Evolutionary conservation across 768 basidiomycete genomes (phyloP), one percentile per base, ranked within the genome.

Genomic region (Saitozyma sp.): DNA sequence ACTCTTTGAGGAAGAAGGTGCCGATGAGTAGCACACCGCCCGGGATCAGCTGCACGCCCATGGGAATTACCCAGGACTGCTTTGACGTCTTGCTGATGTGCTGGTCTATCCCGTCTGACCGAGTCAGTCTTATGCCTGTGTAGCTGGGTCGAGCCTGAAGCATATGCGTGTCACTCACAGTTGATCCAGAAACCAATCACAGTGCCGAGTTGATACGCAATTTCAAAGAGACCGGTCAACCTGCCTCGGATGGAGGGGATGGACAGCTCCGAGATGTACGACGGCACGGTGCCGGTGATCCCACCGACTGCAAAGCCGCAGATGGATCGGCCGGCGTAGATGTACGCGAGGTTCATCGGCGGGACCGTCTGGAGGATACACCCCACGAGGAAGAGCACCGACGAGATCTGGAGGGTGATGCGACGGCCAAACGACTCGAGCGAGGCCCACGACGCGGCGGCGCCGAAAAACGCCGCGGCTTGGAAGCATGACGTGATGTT

Each of bases 21-120:
- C 75, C 78, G 61, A 74, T 14, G 53, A 83, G 67, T 65, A 87
- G 83, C 0, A 86, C 63, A n/a, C 84, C 89, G 0, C 86, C 87
- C 8, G 86, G 90, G 9, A 90, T 85, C n/a, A 91, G 70, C 59
- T 79, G 80, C 37, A 79, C 62, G 9, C 78, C 79, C 62, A 79
- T 75, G 4, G 78, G 75, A 19, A 79, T 79, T 39, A 71, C 56
- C 69, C 73, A 81, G 37, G 70, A 64, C 48, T 43, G 29, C 51
- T 58, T 62, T 11, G 56, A 42, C 19, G 56, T 56, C 51, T 59
- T 51, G n/a, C 61, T 50, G 49, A 75, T 63, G 59, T 59, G 54
- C 50, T 59, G 56, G 38, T 59, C 61, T 56, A 75, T 71, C 11
- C 73, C 71, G 60, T 29, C 63, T 59, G 62, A 62, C 43, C 20